Conservation (phyloP, 2,329 filamentous ascomycete species). For the Pseudogymnoascus sp. region DNA sequence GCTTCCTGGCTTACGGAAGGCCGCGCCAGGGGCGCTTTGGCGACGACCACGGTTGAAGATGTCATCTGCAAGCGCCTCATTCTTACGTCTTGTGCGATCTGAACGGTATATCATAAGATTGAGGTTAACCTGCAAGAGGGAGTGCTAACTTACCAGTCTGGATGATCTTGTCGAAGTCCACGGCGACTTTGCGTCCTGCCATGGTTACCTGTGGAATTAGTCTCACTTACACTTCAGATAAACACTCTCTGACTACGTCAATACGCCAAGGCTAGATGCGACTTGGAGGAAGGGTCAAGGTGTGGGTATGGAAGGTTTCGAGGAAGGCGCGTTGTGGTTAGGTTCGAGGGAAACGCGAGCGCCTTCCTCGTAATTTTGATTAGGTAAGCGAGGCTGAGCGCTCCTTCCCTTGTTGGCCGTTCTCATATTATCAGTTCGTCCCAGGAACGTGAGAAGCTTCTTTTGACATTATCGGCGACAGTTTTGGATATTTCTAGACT, state of each 20-base stretch:
- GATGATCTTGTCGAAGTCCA: conserved; percentile 29
- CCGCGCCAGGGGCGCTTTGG: conserved; percentile 45
- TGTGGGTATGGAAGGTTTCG: background rate
- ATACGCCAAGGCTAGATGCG: background rate
- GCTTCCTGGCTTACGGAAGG: conserved; percentile 35
- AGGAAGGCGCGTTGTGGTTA: conserved; percentile 1
- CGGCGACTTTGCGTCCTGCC: conserved; percentile 25
- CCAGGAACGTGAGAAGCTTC: background rate
- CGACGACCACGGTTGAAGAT: conserved; percentile 60
- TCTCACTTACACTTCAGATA: conserved; percentile 9
- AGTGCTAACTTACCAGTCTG: conserved; percentile 21
- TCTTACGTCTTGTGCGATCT: conserved; percentile 61
- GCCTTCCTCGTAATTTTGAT: background rate
- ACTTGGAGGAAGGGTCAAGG: background rate
- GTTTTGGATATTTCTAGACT: conserved; percentile 3
- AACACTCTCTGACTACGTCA: background rate
- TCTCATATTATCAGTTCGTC: conserved; percentile 1
- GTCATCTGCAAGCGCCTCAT: conserved; percentile 62
- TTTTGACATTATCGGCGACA: background rate
- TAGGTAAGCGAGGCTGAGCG: conserved; percentile 4
- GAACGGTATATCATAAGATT: background rate
- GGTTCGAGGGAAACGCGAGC: background rate
- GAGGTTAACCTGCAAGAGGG: background rate
- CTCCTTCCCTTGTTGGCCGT: background rate
- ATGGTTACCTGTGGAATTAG: conserved; percentile 16